Evolutionary conservation across 2,329 filamentous ascomycete genomes (phyloP).

Genomic region (Diaporthe sp.): DNA sequence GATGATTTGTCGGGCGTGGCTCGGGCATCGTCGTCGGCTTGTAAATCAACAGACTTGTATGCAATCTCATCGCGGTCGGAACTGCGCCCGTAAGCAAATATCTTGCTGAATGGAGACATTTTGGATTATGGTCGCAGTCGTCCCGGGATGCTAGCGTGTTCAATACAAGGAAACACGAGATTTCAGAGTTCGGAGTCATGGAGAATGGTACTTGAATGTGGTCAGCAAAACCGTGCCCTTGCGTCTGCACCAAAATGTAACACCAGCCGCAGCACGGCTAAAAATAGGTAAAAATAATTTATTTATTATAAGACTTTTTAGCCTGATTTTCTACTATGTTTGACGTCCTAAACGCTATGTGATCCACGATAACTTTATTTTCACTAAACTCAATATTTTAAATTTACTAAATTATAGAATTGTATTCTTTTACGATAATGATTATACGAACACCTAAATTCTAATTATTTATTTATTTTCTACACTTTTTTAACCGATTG

Average conservation of each 20-base stretch:
- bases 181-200: neutral
- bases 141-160: neutral
- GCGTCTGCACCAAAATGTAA: neutral
- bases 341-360: too few species aligned
- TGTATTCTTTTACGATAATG: too few species aligned
- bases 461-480: too few species aligned
- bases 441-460: too few species aligned
- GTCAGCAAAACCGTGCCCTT: neutral
- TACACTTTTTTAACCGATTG: too few species aligned
- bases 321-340: too few species aligned
- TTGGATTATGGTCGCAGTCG: neutral
- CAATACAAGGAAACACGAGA: neutral
- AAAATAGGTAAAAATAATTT: too few species aligned
- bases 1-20: neutral
- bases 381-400: too few species aligned
- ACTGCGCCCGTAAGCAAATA: neutral
- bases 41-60: slow-evolving; percentile 20
- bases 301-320: too few species aligned
- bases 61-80: slow-evolving; percentile 7
- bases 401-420: too few species aligned
- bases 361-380: too few species aligned
- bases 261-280: neutral
- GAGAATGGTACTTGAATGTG: neutral
- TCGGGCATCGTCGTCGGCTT: neutral
- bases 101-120: neutral